Evolutionary conservation across 2,329 filamentous ascomycete genomes (phyloP), one percentile per base, ranked within the genome.

Genomic region (Pseudogymnoascus sp.): DNA sequence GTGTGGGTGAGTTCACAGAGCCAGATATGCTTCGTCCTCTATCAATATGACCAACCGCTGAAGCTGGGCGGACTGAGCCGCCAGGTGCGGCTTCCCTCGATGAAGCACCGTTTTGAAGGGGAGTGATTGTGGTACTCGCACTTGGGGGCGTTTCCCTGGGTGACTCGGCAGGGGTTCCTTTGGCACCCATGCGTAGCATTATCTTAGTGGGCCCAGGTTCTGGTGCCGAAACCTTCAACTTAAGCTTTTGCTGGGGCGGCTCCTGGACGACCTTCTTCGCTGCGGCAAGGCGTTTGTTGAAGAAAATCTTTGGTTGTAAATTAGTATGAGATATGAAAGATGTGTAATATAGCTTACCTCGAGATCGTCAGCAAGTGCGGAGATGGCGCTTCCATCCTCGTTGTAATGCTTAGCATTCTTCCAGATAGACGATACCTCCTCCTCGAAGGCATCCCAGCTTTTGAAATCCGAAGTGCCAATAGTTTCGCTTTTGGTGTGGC

Each of bases 351-450:
- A 47, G 69, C 75, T 62, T 78, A 91, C 90, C 84, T 96, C 87
- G 6, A 97, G 83, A 65, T 95, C 87, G 60, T 87, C 84, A 0
- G 91, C 91, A 65, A 95, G 79, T 21, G 84, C 80, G 67, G 87
- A 91, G 61, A 96, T 93, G 15, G 91, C 88, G 71, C 93, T 96
- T 3, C 88, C 90, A 72, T 96, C 92, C 74, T 96, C 91, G 69
- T 97, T 97, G 79, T 93, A 97, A 65, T 88, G 88, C 71, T 87
- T 89, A 0, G 92, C 91, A 74, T 97, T 97, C 60, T 82, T 83
- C 93, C 93, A 97, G 47, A 97, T 86, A 62, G 90, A 82, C 70
- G 87, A 89, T 11, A 90, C 82, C 71, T 90, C 89, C 62, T 92
- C 87, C 73, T 91, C 91, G 68, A 96, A 91, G 0, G 86, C 82